Base-by-base conservation (phyloP, 2,329 filamentous ascomycete genomes). In the Saccharata proteae region DNA sequence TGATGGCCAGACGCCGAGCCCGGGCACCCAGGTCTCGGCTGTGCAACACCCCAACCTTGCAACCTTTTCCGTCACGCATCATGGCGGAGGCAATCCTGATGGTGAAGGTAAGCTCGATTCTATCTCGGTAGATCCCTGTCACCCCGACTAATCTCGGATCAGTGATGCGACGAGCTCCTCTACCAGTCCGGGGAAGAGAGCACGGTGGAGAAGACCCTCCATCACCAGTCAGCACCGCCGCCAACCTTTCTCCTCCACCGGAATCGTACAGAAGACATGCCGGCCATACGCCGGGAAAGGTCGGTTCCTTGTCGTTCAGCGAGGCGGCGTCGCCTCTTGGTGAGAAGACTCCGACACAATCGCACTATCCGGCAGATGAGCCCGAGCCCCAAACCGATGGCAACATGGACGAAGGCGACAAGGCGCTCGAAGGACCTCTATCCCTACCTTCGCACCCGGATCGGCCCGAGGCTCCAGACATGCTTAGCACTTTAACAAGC, bases 191-290 rank as follows among this genome's bases (percentile, higher is more conserved):
- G n/a, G n/a, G n/a, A n/a, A n/a, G n/a, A n/a, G n/a, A n/a, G n/a
- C 30, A 31, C 11, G 38, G 46, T 19, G 39, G 45, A 13, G 46
- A 55, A 26, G 40, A 41, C 14, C 47, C 51, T 11, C 36, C 35
- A 1, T 55, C 50, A 5, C 53, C 53, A 16, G 49, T 50, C 2
- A 44, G 48, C 10, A 52, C 51, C 14, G 40, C 45, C 16, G 43
- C 45, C 5, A 19, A 44, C 22, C 35, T 55, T 16, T 54, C 51
- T 5, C 54, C 54, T 2, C 37, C 55, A 4, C 52, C 52, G 7
- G 45, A 43, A 18, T 45, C 46, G 18, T 55, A 57, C 30, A 49
- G 28, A 19, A 45, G 48, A 16, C 45, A 52, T 37, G 54, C 54
- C 10, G 54, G 54, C 3, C 54, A 57, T 33, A 57, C 54, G 2